phyloP scores from a whole-genome alignment of 2,329 filamentous ascomycete genomes.

The Fusarium sacchari region DNA sequence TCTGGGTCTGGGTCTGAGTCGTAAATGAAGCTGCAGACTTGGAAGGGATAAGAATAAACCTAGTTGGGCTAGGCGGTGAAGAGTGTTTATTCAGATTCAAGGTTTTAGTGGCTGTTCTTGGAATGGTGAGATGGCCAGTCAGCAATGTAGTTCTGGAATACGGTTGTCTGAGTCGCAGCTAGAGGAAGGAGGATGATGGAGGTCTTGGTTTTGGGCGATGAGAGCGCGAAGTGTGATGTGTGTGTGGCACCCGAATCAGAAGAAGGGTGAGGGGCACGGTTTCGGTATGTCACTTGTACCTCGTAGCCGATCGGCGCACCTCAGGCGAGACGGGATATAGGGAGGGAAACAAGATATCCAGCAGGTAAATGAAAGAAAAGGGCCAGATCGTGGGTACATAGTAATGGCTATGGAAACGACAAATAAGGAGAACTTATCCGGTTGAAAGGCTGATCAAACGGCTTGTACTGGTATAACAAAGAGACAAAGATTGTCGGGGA shows the following conservation, averaged over 20 bases:
- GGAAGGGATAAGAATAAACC: constrained; percentile 4
- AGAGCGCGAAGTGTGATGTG: constrained; percentile 25
- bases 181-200: constrained; percentile 32
- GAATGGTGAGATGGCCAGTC: constrained; percentile 44
- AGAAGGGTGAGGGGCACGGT: constrained; percentile 8
- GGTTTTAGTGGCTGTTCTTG: constrained; percentile 43
- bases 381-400: background rate
- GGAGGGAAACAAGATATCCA: background rate
- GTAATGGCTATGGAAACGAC: background rate
- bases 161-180: constrained; percentile 33
- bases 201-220: constrained; percentile 22
- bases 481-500: background rate
- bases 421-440: background rate
- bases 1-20: constrained; percentile 25
- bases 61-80: constrained; percentile 38
- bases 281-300: constrained; percentile 21
- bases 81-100: constrained; percentile 35
- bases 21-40: constrained; percentile 12
- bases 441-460: background rate
- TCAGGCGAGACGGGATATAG: background rate
- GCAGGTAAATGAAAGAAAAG: constrained; percentile 3
- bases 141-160: constrained; percentile 37
- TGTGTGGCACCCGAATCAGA: constrained; percentile 26
- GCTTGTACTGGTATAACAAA: constrained; percentile 26
- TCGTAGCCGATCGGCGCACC: constrained; percentile 11